Evolutionary conservation across 768 basidiomycete genomes (phyloP).

Genomic region (Tylopilus plumbeoviolaceoides): DNA sequence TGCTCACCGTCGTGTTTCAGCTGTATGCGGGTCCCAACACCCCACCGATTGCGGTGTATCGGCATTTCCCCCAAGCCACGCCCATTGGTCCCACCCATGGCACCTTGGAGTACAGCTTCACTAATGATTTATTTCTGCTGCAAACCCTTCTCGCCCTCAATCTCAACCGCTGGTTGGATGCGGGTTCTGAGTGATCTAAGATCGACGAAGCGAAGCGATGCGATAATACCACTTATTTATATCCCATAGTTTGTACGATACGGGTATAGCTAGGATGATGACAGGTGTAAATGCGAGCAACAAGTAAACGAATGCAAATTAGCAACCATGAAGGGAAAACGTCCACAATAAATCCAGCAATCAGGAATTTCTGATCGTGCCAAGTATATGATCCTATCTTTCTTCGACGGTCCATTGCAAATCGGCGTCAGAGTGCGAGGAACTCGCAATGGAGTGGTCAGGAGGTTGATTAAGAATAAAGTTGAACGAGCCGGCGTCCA

Average conservation of each 20-base stretch:
- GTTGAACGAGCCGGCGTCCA: slow-evolving; percentile 83
- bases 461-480: slow-evolving; percentile 45
- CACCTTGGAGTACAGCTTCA: slow-evolving; percentile 60
- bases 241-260: slow-evolving; percentile 32
- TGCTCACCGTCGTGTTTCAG: slow-evolving; percentile 27
- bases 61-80: slow-evolving; percentile 47
- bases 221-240: slow-evolving; percentile 29
- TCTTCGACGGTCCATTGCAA: slow-evolving; percentile 73
- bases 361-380: slow-evolving; percentile 32
- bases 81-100: slow-evolving; percentile 64
- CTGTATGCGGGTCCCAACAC: slow-evolving; percentile 45
- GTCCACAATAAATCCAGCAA: slow-evolving; percentile 25
- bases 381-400: slow-evolving; percentile 68
- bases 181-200: slow-evolving; percentile 36
- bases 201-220: slow-evolving; percentile 6
- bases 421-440: slow-evolving; percentile 57
- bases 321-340: slow-evolving; percentile 7
- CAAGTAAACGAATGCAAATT: slow-evolving; percentile 15
- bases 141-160: slow-evolving; percentile 63
- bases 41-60: slow-evolving; percentile 54
- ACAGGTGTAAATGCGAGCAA: slow-evolving; percentile 13
- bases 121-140: slow-evolving; percentile 54
- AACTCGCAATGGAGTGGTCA: slow-evolving; percentile 59
- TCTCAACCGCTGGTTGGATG: slow-evolving; percentile 74
- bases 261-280: slow-evolving; percentile 18